These are phyloP conservation scores for Pseudogymnoascus sp. DNA, from an alignment of 2,329 filamentous ascomycete genomes.

Conservation along the genomic window DNA sequence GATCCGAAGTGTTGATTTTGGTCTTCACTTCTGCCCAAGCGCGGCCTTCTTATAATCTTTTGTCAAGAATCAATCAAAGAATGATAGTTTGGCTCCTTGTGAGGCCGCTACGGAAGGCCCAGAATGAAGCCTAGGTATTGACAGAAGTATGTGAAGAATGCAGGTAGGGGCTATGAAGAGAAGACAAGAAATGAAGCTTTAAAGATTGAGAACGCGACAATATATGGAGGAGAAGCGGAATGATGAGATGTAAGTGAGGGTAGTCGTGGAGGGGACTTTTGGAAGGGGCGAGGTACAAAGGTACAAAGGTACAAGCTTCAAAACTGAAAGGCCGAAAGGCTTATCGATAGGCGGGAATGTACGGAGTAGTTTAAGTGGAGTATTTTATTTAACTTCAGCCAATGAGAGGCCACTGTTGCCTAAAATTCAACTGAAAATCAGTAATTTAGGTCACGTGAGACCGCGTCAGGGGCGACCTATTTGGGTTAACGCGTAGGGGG, in stretches of 20 bases:
- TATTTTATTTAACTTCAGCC: not conserved
- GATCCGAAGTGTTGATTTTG: not conserved
- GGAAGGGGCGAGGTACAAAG: not conserved
- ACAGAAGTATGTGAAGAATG: not conserved
- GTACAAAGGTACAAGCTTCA: conserved; percentile 9
- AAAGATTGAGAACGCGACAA: not conserved
- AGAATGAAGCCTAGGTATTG: not conserved
- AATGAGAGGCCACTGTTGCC: not conserved
- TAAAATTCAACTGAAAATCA: not conserved
- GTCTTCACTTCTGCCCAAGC: not conserved
- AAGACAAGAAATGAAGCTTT: not conserved
- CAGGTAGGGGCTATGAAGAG: not conserved
- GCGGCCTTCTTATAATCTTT: not conserved
- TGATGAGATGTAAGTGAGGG: not conserved
- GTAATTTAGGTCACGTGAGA: not conserved
- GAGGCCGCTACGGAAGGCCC: not conserved
- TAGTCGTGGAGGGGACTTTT: not conserved
- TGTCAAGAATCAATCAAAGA: not conserved
- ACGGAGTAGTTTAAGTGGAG: not conserved
- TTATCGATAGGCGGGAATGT: conserved; percentile 3
- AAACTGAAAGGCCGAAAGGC: not conserved
- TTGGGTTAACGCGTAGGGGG: conserved; percentile 8
- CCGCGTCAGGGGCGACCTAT: not conserved
- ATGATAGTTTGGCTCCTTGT: not conserved
- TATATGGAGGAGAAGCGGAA: not conserved